A percentile compares a stretch with the other conserved stretches of the same genome.
phyloP scores from a whole-genome alignment of 805 yeast species.

The Komagataella phaffii region DNA sequence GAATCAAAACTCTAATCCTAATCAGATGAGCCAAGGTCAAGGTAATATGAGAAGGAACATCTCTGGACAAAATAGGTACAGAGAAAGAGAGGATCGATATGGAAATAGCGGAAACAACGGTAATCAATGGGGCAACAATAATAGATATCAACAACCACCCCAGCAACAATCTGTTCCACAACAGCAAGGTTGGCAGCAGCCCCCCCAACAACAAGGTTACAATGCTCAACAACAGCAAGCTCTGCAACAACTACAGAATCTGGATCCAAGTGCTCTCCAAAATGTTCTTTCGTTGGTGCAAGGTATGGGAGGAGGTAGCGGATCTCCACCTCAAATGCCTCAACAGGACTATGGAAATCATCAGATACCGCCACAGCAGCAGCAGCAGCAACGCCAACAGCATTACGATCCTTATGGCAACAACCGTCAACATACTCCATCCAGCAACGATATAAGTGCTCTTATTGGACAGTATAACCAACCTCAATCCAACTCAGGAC shows the following conservation, averaged over 20 bases:
- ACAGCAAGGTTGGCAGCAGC: constrained; percentile 7
- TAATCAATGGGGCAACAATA: neutral
- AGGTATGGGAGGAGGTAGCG: neutral
- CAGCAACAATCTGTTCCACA: constrained; percentile 7
- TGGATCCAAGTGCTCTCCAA: constrained; percentile 1
- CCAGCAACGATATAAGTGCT: constrained; percentile 1
- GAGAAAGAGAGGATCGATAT: constrained; percentile 2
- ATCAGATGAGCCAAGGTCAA: neutral
- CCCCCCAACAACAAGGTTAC: constrained; percentile 3
- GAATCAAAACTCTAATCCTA: neutral
- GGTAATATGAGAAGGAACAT: constrained; percentile 8
- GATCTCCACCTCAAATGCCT: constrained; percentile 2
- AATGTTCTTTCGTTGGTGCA: neutral
- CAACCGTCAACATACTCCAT: constrained; percentile 1
- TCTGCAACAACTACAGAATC: constrained; percentile 1
- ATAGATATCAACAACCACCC: constrained; percentile 7
- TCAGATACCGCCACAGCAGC: neutral
- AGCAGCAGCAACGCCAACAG: neutral
- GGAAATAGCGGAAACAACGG: neutral
- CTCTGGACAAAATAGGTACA: constrained; percentile 1
- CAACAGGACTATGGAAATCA: constrained; percentile 2
- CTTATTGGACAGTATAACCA: constrained; percentile 2
- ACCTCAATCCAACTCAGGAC: constrained; percentile 2
- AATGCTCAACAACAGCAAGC: neutral
- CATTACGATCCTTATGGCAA: constrained; percentile 2